Base-by-base conservation (phyloP, 108 stramenopile genomes). In the Skeletonema grethae region DNA sequence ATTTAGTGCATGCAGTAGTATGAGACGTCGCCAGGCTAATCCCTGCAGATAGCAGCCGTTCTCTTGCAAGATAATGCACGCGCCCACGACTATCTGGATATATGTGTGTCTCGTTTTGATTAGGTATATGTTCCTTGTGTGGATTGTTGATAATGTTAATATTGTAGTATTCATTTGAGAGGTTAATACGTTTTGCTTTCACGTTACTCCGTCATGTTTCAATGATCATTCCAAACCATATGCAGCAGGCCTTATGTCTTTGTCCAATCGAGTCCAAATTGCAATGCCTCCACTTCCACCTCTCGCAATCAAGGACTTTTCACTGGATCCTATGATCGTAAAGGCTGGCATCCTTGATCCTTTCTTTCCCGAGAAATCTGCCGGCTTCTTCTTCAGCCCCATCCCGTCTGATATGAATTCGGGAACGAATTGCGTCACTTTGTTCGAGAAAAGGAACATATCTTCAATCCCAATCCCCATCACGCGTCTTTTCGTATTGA, bases 261-360 rank as follows among this genome's bases (percentile, higher is more conserved):
- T 82, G 15, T 80, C 85, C 53, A 88, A 56, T 35, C 73, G 67
- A 31, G 84, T 86, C 87, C 87, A 88, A 72, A 88, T 88, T 13
- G 87, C 87, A 63, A 88, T 88, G 8, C 87, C 82, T 36, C 87
- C 87, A 9, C 80, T 70, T 29, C 85, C 87, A 30, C 87, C 87
- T 41, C 87, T 64, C 3, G 87, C 87, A 72, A 88, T 82, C 61
- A 88, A 66, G 29, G 87, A 83, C n/a, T 60, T 77, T 10, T 88
- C 85, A 63, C 87, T 88, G 11, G 83, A 83, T 13, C 80, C 87
- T 32, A 88, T 86, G 32, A 86, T 85, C 9, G 83, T 85, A 62
- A 88, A 88, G 5, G 87, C 74, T 13, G 87, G 87, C 64, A 85
- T 83, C 32, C 73, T 71, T 28, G 77, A 77, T 65, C 71, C 71